Conservation (phyloP, 768 basidiomycete genomes). For the Chalciporus pseudorubinellus region DNA sequence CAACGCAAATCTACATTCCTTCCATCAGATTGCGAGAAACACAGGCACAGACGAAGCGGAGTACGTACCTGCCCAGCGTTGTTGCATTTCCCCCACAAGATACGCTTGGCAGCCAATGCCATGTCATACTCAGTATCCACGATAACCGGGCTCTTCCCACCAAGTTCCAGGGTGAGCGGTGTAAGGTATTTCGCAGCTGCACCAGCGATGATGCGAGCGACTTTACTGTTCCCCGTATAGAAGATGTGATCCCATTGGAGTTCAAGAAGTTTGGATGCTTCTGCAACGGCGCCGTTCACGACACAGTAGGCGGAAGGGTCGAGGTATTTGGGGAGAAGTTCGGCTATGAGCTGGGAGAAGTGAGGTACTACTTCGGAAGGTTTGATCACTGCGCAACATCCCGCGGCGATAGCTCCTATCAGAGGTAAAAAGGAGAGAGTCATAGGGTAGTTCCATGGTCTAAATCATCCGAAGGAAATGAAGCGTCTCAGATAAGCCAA, state of each 20-base stretch:
- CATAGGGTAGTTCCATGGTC: constrained; percentile 69
- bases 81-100: constrained; percentile 62
- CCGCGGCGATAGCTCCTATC: constrained; percentile 71
- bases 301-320: constrained; percentile 50
- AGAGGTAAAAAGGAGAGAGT: constrained; percentile 55
- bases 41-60: background rate
- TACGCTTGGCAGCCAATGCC: constrained; percentile 56
- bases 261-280: constrained; percentile 35
- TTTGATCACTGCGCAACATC: constrained; percentile 66
- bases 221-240: constrained; percentile 36
- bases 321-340: constrained; percentile 55
- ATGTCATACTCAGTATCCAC: constrained; percentile 43
- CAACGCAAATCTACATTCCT: constrained; percentile 35
- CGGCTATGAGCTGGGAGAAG: constrained; percentile 48
- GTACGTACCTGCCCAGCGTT: constrained; percentile 60
- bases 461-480: constrained; percentile 17
- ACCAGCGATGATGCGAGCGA: constrained; percentile 24
- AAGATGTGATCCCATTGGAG: constrained; percentile 36
- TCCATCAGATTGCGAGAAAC: background rate
- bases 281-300: constrained; percentile 46
- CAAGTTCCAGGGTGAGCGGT: constrained; percentile 32
- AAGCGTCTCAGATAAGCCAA: background rate
- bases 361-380: constrained; percentile 56
- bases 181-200: constrained; percentile 34
- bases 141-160: constrained; percentile 46